Conservation (phyloP, 768 basidiomycete genomes). For the Solioccasus polychromus region DNA sequence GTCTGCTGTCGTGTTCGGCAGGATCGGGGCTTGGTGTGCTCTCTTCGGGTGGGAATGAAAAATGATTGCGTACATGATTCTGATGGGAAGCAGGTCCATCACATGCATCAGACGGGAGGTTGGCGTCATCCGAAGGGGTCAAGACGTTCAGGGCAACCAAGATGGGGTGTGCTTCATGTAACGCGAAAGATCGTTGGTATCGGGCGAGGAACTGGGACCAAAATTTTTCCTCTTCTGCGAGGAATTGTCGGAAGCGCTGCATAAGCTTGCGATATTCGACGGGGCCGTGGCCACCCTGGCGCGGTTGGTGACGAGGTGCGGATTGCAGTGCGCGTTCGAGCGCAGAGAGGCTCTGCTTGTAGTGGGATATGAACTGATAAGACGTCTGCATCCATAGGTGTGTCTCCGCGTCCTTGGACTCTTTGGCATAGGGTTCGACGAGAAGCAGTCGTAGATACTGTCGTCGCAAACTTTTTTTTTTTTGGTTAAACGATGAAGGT, state of each 20-base stretch:
- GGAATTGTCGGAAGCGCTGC: slow-evolving; percentile 86
- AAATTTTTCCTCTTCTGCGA: slow-evolving; percentile 88
- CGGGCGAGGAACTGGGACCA: slow-evolving; percentile 81
- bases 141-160: slow-evolving; percentile 59
- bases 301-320: slow-evolving; percentile 35
- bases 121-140: slow-evolving; percentile 37
- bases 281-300: slow-evolving; percentile 48
- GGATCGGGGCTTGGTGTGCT: slow-evolving; percentile 36
- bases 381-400: slow-evolving; percentile 94
- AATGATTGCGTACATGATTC: slow-evolving; percentile 51
- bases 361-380: slow-evolving; percentile 77
- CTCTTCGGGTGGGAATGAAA: slow-evolving; percentile 63
- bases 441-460: slow-evolving; percentile 69
- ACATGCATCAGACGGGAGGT: slow-evolving; percentile 19
- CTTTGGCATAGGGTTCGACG: slow-evolving; percentile 62
- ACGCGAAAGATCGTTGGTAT: slow-evolving; percentile 65
- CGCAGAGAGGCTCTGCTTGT: slow-evolving; percentile 69
- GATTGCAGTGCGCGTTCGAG: slow-evolving; percentile 59
- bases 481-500: too few species aligned
- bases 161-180: slow-evolving; percentile 60
- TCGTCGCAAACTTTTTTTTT: slow-evolving; percentile 55
- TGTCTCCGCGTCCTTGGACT: slow-evolving; percentile 77
- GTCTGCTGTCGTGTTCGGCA: slow-evolving; percentile 47
- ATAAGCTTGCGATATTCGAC: slow-evolving; percentile 86
- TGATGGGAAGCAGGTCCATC: slow-evolving; percentile 21